Conservation (phyloP, 2,329 filamentous ascomycete genomes). For the Penicillium decumbens region DNA sequence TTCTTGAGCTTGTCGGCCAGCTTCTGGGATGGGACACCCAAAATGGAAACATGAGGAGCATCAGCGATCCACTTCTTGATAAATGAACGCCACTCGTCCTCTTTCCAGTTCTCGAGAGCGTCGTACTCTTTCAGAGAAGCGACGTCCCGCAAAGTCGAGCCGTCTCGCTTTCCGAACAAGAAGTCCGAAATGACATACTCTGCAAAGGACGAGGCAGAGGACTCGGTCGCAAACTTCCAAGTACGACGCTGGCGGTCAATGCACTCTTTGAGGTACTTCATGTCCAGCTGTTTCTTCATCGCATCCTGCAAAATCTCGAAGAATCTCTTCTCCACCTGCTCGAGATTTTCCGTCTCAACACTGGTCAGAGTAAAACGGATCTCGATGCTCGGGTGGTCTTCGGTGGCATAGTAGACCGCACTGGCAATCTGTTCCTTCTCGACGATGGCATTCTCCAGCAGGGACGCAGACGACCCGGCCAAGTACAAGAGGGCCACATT, state of each 20-base stretch:
- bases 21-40: constrained; percentile 78
- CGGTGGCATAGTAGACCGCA: constrained; percentile 72
- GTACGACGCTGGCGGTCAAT: constrained; percentile 75
- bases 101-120: constrained; percentile 70
- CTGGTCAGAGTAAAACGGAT: constrained; percentile 83
- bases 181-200: constrained; percentile 87
- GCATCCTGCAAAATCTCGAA: constrained; percentile 79
- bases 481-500: constrained; percentile 80
- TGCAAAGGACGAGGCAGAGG: constrained; percentile 73
- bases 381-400: constrained; percentile 73
- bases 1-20: constrained; percentile 75
- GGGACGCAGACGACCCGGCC: constrained; percentile 84
- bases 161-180: constrained; percentile 80
- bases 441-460: constrained; percentile 86
- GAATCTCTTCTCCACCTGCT: constrained; percentile 76
- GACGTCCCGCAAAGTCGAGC: constrained; percentile 65
- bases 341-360: constrained; percentile 80
- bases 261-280: constrained; percentile 85
- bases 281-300: constrained; percentile 70
- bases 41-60: constrained; percentile 78
- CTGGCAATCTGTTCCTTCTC: constrained; percentile 91
- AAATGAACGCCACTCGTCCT: constrained; percentile 77
- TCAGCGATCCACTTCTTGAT: constrained; percentile 79
- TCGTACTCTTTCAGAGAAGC: constrained; percentile 55
- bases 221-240: constrained; percentile 78